Base-by-base conservation (phyloP, 371 early-diverging fungal genomes). In the Mortierella sp. region DNA sequence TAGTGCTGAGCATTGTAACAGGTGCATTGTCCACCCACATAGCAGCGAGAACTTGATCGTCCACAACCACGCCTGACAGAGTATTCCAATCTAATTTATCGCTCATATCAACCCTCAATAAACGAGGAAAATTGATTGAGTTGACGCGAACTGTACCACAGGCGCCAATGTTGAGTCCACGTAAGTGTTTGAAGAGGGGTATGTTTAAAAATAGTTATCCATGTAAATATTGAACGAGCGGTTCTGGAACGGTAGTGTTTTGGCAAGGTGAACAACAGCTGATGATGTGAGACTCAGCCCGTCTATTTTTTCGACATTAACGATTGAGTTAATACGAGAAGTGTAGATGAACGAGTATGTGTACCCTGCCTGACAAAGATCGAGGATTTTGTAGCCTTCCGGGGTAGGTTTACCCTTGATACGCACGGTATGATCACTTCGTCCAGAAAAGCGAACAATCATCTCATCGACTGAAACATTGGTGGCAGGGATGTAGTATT, bases 11-110 rank as follows among this genome's bases (percentile, higher is more conserved):
- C 68, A 75, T 79, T 6, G 62, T 57, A 21, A 71, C 74, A 21
- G 66, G 68, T 6, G 56, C 64, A 65, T 72, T 76, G 15, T 79
- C 74, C 28, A 60, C 18, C 82, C 73, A 82, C 0, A 72, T 29
- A 2, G 70, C 55, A 9, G 59, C 70, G 9, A 82, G 62, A 2
- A 75, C 70, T 16, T n/a, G 1, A 28, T 65, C 28, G 9, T 66
- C 58, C 0, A 69, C 60, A 4, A 73, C 52, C 2, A 25, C 63
- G 4, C 80, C 70, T 18, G 70, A 69, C 3, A 46, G 62, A 6
- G 60, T 56, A 28, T 68, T 43, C 66, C 79, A 68, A 0, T 48
- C 57, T 0, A 29, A 43, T 23, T 68, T 58, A 5, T 2, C 29
- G 1, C 47, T 46, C 58, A 65, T 77, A 0, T 48, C 61, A 3